Percentiles rank a stretch among this genome's conserved stretches.
These are phyloP conservation scores for Rhizopus arrhizus DNA, from an alignment of 371 early-diverging fungal genomes.

Conservation along the genomic window DNA sequence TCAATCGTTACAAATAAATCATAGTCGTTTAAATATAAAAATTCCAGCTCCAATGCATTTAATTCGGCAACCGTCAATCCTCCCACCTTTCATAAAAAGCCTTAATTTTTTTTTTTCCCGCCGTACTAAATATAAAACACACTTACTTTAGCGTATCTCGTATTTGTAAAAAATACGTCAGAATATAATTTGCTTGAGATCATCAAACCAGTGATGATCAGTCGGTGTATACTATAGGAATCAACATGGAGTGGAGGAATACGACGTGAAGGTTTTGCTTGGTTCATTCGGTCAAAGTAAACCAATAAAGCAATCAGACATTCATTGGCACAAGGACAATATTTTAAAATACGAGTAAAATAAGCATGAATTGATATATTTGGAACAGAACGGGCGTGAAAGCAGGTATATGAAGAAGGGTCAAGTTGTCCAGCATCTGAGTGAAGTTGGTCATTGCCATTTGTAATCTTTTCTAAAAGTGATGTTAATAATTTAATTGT, in stretches of 20 bases:
- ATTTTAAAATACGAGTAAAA: constrained; percentile 82
- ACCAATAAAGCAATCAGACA: constrained; percentile 80
- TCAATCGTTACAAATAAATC: constrained; percentile 70
- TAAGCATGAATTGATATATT: constrained; percentile 84
- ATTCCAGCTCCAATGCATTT: constrained; percentile 87
- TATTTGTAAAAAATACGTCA: constrained; percentile 90
- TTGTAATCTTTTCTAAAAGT: constrained; percentile 34
- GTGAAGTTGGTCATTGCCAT: constrained; percentile 27
- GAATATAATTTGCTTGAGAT: constrained; percentile 85
- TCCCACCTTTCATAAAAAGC: constrained; percentile 75
- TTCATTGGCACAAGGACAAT: constrained; percentile 89
- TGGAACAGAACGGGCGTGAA: constrained; percentile 64
- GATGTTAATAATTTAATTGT: constrained; percentile 40
- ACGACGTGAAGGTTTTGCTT: constrained; percentile 47
- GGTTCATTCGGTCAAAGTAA: constrained; percentile 77
- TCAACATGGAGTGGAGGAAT: constrained; percentile 64
- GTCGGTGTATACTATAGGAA: constrained; percentile 86
- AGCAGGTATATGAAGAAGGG: constrained; percentile 35
- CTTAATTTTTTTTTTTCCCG: neutral
- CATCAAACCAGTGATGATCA: constrained; percentile 83
- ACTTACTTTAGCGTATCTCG: constrained; percentile 80
- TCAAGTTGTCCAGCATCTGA: constrained; percentile 6
- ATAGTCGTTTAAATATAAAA: constrained; percentile 73
- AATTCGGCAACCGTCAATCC: constrained; percentile 89
- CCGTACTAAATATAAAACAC: neutral